These are phyloP conservation scores for Ogataea pini DNA, from an alignment of 805 yeast genomes.

Conservation along the genomic window DNA sequence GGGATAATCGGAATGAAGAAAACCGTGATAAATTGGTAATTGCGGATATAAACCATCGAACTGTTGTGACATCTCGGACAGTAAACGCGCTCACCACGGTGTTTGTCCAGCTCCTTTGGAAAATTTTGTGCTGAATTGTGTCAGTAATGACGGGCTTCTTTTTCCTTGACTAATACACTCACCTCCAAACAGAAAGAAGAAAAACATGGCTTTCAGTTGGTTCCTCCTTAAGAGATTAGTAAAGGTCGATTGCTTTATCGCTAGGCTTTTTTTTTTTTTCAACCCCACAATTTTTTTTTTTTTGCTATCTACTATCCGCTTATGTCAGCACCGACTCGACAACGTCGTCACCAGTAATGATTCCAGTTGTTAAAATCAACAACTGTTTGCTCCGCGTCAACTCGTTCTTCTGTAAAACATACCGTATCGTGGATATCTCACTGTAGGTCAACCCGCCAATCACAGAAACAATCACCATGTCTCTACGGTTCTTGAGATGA, in stretches of 20 bases:
- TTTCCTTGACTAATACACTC: conserved; percentile 15
- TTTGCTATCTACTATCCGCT: too few relatives aligned
- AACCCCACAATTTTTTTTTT: neutral
- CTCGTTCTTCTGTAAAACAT: conserved; percentile 49
- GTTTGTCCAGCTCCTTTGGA: conserved; percentile 15
- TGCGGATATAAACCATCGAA: conserved; percentile 27
- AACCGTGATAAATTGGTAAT: conserved; percentile 25
- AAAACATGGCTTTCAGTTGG: conserved; percentile 13
- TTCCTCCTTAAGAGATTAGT: too few relatives aligned
- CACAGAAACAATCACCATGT: conserved; percentile 49
- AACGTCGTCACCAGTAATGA: conserved; percentile 40
- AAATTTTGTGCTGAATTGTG: conserved; percentile 14
- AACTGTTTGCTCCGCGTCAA: conserved; percentile 37
- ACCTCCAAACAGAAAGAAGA: conserved; percentile 26
- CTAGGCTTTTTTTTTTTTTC: too few relatives aligned
- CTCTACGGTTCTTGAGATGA: conserved; percentile 23
- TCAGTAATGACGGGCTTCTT: neutral
- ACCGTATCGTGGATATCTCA: conserved; percentile 73
- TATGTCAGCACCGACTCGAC: conserved; percentile 23
- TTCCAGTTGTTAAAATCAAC: conserved; percentile 45
- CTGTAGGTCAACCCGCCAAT: conserved; percentile 88
- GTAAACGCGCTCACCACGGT: conserved; percentile 18
- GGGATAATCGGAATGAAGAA: conserved; percentile 32
- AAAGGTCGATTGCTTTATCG: too few relatives aligned
- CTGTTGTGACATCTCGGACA: conserved; percentile 33